These are phyloP conservation scores for Dactylellina leptospora DNA, from an alignment of 2,329 filamentous ascomycete species.

Conservation along the genomic window DNA sequence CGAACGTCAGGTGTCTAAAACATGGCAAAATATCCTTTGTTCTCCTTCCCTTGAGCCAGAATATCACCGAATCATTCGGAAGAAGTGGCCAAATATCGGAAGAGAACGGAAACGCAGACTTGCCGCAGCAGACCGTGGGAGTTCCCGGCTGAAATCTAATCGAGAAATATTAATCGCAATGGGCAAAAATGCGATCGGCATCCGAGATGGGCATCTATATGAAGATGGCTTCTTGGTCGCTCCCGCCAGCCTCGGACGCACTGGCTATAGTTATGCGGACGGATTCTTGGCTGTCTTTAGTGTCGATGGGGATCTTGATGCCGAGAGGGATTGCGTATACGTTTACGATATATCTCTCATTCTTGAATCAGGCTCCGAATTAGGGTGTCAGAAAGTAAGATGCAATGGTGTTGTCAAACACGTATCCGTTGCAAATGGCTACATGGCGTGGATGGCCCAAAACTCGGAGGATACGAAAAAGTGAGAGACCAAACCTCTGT, in stretches of 20 bases:
- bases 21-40: neutral
- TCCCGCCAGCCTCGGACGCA: neutral
- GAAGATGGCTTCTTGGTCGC: neutral
- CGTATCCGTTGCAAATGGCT: slow-evolving; percentile 4
- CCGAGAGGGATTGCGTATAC: neutral
- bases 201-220: slow-evolving; percentile 1
- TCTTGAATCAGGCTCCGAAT: neutral
- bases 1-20: slow-evolving; percentile 9
- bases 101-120: neutral
- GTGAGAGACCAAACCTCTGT: neutral
- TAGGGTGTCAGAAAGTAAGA: neutral
- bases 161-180: neutral
- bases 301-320: neutral
- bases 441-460: slow-evolving; percentile 8
- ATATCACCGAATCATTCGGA: neutral
- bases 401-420: neutral
- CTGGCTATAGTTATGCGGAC: neutral
- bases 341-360: slow-evolving; percentile 3
- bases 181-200: neutral
- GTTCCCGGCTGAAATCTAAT: neutral
- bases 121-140: neutral
- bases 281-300: slow-evolving; percentile 11
- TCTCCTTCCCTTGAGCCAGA: slow-evolving; percentile 8
- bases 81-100: slow-evolving; percentile 5
- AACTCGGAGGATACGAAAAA: neutral